Evolutionary conservation across 2,329 filamentous ascomycete species (phyloP), one percentile per base, ranked within the genome.

Genomic region (Aspergillus tanneri): DNA sequence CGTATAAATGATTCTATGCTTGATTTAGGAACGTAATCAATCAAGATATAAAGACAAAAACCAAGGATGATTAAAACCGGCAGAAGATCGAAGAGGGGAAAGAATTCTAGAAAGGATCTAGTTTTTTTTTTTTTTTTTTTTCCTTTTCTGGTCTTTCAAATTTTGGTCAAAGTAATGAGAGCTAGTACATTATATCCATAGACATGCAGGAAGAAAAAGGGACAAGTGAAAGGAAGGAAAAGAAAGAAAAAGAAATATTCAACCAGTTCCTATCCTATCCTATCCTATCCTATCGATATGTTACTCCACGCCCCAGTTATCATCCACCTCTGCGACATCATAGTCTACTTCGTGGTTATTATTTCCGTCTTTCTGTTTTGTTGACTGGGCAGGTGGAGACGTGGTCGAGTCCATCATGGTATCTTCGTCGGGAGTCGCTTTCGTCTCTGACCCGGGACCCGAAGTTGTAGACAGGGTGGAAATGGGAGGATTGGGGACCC

Each of bases 301-400:
- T 32, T 40, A 62, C 38, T 58, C 50, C 19, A 53, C 55, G 12
- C 64, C 66, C 74, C 74, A 76, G 16, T 61, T 60, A 55, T 76
- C 73, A 53, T 77, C 74, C 48, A 70, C 69, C 57, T 77, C 75
- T 2, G 75, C 75, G 54, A 78, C 75, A 53, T 78, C 75, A 50
- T 77, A 77, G 60, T 78, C 75, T 50, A 75, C 71, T 38, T 76
- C 71, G 11, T 62, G 58, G 40, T 49, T 51, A n/a, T 53, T 56
- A 22, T 62, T 47, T 53, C 53, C 56, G 21, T 63, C 49, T 52
- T 56, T 55, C 32, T 50, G 55, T 32, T 46, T 48, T 18, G 43
- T 47, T 19, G 41, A 43, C 43, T 53, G 58, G 19, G 51, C 52
- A n/a, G 49, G 41, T 12, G 52, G 46, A n/a, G 50, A 37, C 12